These are phyloP conservation scores for Phytophthora litchii DNA, from an alignment of 352 stramenopile genomes.

Conservation along the genomic window DNA sequence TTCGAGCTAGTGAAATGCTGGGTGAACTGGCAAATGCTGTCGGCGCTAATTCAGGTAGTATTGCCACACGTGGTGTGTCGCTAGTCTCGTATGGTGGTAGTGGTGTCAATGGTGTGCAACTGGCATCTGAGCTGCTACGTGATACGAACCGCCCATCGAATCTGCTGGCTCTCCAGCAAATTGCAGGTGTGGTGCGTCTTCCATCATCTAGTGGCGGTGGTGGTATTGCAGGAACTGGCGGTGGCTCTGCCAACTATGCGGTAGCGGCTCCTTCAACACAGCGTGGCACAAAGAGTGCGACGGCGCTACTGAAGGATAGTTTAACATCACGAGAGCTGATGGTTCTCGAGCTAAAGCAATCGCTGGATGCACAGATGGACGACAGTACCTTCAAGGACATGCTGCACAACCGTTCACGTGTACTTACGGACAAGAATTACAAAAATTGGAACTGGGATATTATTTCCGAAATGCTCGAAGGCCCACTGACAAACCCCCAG, in stretches of 20 bases:
- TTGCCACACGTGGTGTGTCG: slow-evolving; percentile 69
- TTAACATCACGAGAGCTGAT: slow-evolving; percentile 85
- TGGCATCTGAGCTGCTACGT: slow-evolving; percentile 85
- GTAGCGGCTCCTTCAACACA: slow-evolving; percentile 39
- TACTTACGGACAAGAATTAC: slow-evolving; percentile 91
- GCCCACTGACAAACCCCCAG: slow-evolving; percentile 84
- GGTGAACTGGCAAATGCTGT: slow-evolving; percentile 82
- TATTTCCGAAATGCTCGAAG: slow-evolving; percentile 89
- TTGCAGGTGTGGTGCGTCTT: slow-evolving; percentile 43
- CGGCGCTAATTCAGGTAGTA: slow-evolving; percentile 73
- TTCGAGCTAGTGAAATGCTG: slow-evolving; percentile 86
- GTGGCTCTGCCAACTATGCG: slow-evolving; percentile 40
- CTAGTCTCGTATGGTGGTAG: slow-evolving; percentile 84
- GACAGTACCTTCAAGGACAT: slow-evolving; percentile 91
- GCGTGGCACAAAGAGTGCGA: slow-evolving; percentile 47
- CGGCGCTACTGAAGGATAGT: slow-evolving; percentile 61
- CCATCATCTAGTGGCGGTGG: slow-evolving; percentile 34
- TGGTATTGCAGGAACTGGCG: slow-evolving; percentile 28
- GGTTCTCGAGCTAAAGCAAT: slow-evolving; percentile 88
- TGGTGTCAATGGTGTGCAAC: slow-evolving; percentile 86
- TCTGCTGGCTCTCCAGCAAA: slow-evolving; percentile 45
- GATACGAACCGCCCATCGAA: slow-evolving; percentile 87
- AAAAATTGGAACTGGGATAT: slow-evolving; percentile 93
- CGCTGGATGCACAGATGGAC: slow-evolving; percentile 89
- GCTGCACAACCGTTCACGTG: slow-evolving; percentile 84